A percentile compares a stretch with the other conserved stretches of the same genome.
These are phyloP conservation scores for Plantago major DNA, from an alignment of 257 asterid species.

Conservation along the genomic window DNA sequence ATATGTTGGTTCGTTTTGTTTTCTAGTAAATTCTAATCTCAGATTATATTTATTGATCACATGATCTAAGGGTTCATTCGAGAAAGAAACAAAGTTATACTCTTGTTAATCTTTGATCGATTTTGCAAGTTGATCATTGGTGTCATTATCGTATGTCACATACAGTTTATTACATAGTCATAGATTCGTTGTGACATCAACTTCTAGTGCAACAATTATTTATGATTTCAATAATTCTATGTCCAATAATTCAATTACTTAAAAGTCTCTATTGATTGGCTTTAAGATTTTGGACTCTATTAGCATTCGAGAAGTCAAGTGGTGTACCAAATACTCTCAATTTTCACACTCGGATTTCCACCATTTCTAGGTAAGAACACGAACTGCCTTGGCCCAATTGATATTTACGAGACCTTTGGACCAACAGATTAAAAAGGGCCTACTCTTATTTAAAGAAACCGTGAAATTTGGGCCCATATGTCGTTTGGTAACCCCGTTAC, in stretches of 20 bases:
- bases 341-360: constrained; percentile 11
- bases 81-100: too few species aligned
- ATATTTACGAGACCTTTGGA: constrained; percentile 9
- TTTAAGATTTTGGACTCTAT: not conserved
- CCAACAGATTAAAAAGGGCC: constrained; percentile 25
- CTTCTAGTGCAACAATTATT: not conserved
- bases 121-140: not conserved
- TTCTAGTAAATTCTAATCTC: too few species aligned
- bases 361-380: constrained; percentile 6
- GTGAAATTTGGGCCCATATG: constrained; percentile 41
- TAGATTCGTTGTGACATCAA: constrained; percentile 2
- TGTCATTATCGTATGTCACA: constrained; percentile 2
- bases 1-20: too few species aligned
- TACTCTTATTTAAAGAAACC: constrained; percentile 12
- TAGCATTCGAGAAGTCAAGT: not conserved
- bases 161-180: too few species aligned
- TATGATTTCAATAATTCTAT: too few species aligned
- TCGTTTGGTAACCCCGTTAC: constrained; percentile 56
- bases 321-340: not conserved
- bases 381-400: constrained; percentile 9
- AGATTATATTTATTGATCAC: too few species aligned
- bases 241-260: too few species aligned
- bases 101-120: too few species aligned
- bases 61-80: too few species aligned
- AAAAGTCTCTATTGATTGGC: too few species aligned